These are phyloP conservation scores for Nannochloris sp. DNA, from an alignment of 139 green algal species.

Conservation along the genomic window DNA sequence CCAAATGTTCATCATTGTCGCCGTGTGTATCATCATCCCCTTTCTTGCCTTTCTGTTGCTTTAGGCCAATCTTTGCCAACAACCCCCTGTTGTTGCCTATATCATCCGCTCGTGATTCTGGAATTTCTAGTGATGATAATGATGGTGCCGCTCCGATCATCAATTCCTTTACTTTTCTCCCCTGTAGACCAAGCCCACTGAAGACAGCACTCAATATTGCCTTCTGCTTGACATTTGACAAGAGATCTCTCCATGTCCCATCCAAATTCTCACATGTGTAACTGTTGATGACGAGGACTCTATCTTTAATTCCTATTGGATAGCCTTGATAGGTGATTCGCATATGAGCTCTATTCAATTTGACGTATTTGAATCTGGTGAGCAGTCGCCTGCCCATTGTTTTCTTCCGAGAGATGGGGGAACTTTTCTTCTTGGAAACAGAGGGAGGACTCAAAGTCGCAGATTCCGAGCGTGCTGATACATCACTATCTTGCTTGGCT, in stretches of 20 bases:
- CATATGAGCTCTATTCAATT: slow-evolving; percentile 63
- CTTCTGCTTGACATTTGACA: slow-evolving; percentile 69
- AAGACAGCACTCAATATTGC: slow-evolving; percentile 53
- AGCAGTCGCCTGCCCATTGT: neutral
- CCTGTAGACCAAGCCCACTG: slow-evolving; percentile 52
- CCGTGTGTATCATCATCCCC: neutral
- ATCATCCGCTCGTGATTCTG: neutral
- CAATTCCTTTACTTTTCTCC: slow-evolving; percentile 57
- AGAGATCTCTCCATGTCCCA: slow-evolving; percentile 55
- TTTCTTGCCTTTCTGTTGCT: neutral
- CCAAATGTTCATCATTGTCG: slow-evolving; percentile 5
- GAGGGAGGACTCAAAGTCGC: neutral
- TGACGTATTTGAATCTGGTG: slow-evolving; percentile 60
- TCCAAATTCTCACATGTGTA: slow-evolving; percentile 59
- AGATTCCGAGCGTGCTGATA: neutral
- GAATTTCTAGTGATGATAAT: neutral
- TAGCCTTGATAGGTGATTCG: slow-evolving; percentile 55
- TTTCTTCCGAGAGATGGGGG: neutral
- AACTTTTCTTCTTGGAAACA: no score
- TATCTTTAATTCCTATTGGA: slow-evolving; percentile 46
- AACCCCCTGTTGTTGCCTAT: neutral
- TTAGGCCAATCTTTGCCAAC: slow-evolving; percentile 3
- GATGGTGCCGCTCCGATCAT: neutral
- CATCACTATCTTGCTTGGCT: neutral
- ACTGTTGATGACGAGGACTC: slow-evolving; percentile 62